Conservation (phyloP, 108 stramenopile genomes). For the Mediolabrus comicus region DNA sequence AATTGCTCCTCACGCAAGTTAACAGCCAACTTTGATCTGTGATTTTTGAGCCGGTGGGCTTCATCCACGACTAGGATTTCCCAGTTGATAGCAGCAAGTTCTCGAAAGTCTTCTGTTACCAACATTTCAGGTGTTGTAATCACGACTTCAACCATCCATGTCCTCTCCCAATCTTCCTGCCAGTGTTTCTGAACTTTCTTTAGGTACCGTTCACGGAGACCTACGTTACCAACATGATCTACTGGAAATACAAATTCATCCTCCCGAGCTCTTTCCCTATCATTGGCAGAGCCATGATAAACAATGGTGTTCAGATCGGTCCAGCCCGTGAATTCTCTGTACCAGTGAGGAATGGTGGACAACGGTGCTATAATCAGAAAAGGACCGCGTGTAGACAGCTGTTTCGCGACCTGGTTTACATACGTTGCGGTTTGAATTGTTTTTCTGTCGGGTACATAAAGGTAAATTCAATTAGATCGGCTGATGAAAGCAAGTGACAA, state of each 20-base stretch:
- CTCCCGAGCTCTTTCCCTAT: slow-evolving; percentile 76
- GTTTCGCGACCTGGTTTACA: slow-evolving; percentile 58
- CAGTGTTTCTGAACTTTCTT: slow-evolving; percentile 45
- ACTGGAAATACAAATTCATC: slow-evolving; percentile 76
- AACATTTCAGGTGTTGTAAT: slow-evolving; percentile 92
- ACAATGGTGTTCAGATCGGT: slow-evolving; percentile 94
- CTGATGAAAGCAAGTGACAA: background rate
- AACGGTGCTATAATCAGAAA: slow-evolving; percentile 93
- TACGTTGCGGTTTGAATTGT: slow-evolving; percentile 88
- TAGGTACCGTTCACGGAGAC: slow-evolving; percentile 64
- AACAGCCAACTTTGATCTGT: slow-evolving; percentile 84
- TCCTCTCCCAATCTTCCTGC: slow-evolving; percentile 35
- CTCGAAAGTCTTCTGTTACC: slow-evolving; percentile 75
- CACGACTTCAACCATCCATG: slow-evolving; percentile 91
- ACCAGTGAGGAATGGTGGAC: slow-evolving; percentile 94
- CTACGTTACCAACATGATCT: slow-evolving; percentile 61
- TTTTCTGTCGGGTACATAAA: slow-evolving; percentile 42
- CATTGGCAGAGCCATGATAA: slow-evolving; percentile 87
- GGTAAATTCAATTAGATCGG: background rate
- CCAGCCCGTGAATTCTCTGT: slow-evolving; percentile 90
- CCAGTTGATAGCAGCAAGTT: slow-evolving; percentile 83
- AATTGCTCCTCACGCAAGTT: slow-evolving; percentile 79
- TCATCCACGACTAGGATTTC: slow-evolving; percentile 94
- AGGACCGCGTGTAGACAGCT: slow-evolving; percentile 60
- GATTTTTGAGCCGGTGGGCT: slow-evolving; percentile 96